Evolutionary conservation across 2,329 filamentous ascomycete species (phyloP), one percentile per base, ranked within the genome.

Genomic region (Calonectria hongkongensis): DNA sequence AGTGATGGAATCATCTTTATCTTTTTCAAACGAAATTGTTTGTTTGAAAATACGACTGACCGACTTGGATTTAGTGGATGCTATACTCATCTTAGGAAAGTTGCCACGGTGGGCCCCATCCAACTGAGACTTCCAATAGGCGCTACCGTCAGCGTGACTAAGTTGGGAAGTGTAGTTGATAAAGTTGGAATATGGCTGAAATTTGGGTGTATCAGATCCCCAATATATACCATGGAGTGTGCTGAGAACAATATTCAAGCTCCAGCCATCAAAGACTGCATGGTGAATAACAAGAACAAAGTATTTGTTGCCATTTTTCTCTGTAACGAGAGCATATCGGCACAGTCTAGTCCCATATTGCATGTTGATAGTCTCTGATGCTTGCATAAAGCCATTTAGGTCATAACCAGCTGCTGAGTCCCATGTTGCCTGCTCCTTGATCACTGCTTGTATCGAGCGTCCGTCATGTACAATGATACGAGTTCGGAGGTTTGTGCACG

Each of bases 11-110:
- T 51, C 43, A n/a, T 36, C 47, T 12, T 39, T 51, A 15, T 41
- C 18, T 28, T 68, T 60, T 12, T 27, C 25, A 54, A 68, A 58
- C 58, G 41, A 33, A 33, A 68, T 56, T 3, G 51, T 54, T 15
- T 30, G 45, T 30, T 56, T 68, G 18, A 60, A 21, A 15, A 68
- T 41, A 13, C 50, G 47, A 16, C 47, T 54, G 25, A 33, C 27
- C 13, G 48, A 51, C 15, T 51, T 51, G 25, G 48, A 51, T 28
- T 51, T 51, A 27, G 48, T 18, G 28, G 48, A 51, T 4, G 18
- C 12, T 12, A 27, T 51, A 84, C 82, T 6, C 85, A 84, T 68
- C 87, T 86, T 71, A 86, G 86, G 4, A 84, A 83, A 9, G 82
- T 77, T 56, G 81, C 84, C 0, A 86, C 84, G n/a, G 27, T 67